These are phyloP conservation scores for Leishmania lainsoni DNA, from an alignment of 208 protist genomes.

Conservation along the genomic window DNA sequence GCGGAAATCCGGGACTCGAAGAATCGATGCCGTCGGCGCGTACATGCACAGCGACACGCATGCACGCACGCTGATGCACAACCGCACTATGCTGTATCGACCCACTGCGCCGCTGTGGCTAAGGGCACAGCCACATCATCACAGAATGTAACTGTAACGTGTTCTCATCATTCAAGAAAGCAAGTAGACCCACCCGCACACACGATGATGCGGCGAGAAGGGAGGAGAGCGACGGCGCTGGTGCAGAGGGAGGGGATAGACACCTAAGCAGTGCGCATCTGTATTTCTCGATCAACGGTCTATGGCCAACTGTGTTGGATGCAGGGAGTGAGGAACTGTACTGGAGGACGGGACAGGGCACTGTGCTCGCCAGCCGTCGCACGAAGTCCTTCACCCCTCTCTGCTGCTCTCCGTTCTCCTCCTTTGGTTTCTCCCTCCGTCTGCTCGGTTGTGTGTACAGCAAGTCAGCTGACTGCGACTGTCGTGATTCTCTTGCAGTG, in stretches of 20 bases:
- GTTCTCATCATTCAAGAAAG: neutral
- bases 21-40: neutral
- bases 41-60: neutral
- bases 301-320: neutral
- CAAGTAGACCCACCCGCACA: neutral
- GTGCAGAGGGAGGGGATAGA: neutral
- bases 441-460: neutral
- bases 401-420: neutral
- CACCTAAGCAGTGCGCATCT: neutral
- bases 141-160: neutral
- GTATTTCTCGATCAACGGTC: neutral
- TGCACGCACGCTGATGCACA: neutral
- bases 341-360: neutral
- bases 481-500: neutral
- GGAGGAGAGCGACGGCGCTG: neutral
- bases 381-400: neutral
- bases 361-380: neutral
- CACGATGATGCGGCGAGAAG: neutral
- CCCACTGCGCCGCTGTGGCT: neutral
- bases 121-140: neutral
- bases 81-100: neutral
- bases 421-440: neutral
- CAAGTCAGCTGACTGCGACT: neutral
- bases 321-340: neutral
- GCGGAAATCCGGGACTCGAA: neutral